Percentiles rank a stretch among this genome's conserved stretches.
These are phyloP conservation scores for Candida corydali DNA, from an alignment of 805 yeast genomes.

Conservation along the genomic window DNA sequence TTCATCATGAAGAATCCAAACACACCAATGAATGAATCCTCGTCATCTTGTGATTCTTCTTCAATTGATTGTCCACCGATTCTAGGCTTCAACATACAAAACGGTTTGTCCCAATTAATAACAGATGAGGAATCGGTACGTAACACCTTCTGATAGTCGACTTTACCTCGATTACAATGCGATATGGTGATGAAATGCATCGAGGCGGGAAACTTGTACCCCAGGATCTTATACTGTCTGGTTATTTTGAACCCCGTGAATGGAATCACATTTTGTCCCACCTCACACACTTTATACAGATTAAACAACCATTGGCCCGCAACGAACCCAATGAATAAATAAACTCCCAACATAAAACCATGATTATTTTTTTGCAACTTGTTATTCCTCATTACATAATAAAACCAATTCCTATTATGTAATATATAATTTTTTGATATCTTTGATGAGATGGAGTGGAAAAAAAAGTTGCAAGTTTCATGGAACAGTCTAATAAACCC, in stretches of 20 bases:
- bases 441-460: constrained; percentile 3
- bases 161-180: constrained; percentile 50
- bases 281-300: constrained; percentile 32
- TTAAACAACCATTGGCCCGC: constrained; percentile 23
- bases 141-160: constrained; percentile 38
- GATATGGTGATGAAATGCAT: constrained; percentile 43
- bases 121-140: constrained; percentile 29
- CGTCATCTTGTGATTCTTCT: constrained; percentile 5
- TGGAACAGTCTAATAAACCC: constrained; percentile 59
- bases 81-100: constrained; percentile 39
- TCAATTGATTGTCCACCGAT: constrained; percentile 14
- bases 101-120: constrained; percentile 46
- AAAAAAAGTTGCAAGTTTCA: background rate
- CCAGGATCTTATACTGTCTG: constrained; percentile 42
- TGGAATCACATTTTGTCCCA: constrained; percentile 18
- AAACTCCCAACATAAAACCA: no score
- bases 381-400: constrained; percentile 2
- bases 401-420: no score
- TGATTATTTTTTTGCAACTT: no score
- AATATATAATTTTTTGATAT: background rate
- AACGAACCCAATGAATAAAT: no score
- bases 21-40: constrained; percentile 4
- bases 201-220: constrained; percentile 27
- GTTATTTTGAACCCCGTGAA: constrained; percentile 57
- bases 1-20: constrained; percentile 5